phyloP scores from a whole-genome alignment of 192 early-diverging fungal genomes.

The Backusella tuberculispora region DNA sequence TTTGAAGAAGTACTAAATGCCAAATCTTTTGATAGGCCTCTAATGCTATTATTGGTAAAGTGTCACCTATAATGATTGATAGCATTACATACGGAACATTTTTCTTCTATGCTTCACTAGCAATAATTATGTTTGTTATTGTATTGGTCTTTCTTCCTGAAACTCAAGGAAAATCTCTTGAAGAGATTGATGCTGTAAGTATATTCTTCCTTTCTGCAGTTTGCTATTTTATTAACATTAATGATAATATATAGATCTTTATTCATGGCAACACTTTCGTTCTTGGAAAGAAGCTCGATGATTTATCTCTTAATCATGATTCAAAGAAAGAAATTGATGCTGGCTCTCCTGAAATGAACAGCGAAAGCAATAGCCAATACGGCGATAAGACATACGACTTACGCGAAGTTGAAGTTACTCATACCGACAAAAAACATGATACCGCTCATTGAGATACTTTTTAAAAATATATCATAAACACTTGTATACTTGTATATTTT shows the following conservation, averaged over 20 bases:
- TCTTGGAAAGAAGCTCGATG: neutral
- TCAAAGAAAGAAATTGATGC: neutral
- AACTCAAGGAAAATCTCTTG: constrained; percentile 10
- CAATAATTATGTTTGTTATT: neutral
- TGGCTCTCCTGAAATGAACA: neutral
- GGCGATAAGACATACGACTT: neutral
- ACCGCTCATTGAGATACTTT: neutral
- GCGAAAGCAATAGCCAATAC: neutral
- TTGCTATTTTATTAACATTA: neutral
- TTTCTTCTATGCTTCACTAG: constrained; percentile 6
- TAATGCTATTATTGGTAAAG: constrained; percentile 22
- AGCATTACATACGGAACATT: neutral
- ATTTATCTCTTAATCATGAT: neutral
- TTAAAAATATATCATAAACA: neutral
- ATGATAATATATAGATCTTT: neutral
- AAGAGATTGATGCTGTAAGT: constrained; percentile 18
- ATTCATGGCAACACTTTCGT: neutral
- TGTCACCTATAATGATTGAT: constrained; percentile 10
- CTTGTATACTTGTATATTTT: neutral
- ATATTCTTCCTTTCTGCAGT: neutral
- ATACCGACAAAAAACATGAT: neutral
- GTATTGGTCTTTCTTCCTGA: constrained; percentile 12
- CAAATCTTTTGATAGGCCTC: neutral
- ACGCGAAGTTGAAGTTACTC: neutral
- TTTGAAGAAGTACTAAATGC: neutral